Base-by-base conservation (phyloP, 495 filamentous ascomycete species). In the Penicillium lagena region DNA sequence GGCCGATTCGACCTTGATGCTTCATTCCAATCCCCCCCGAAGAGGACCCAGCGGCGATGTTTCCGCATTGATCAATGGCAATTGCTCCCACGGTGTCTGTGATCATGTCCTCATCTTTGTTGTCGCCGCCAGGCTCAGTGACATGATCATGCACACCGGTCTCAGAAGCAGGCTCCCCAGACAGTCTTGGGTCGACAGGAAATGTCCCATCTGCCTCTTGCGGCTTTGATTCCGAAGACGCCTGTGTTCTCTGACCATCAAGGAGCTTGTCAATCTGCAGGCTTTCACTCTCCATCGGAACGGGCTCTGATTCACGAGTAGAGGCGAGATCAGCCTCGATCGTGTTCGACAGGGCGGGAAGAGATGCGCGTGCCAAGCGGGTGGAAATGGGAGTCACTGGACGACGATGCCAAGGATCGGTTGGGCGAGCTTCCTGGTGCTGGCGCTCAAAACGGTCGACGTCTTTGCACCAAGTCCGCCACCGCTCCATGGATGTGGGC, bases 1-100 rank as follows among this genome's bases (percentile, higher is more conserved):
- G 93, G 3, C 93, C 93, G 54, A 95, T 75, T 35, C 93, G 82
- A 17, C 93, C 93, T 37, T 79, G 76, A 64, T 93, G 89, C 55
- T 98, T 98, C 90, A 98, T 95, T 12, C 94, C 94, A 50, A 97
- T 97, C 7, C 93, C 93, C n/a, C 93, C 93, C 37, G 93, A 98
- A 7, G 93, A 97, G 3, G 94, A 95, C n/a, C 87, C 93, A 8
- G 91, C 93, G 6, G 93, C 94, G 58, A 98, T 95, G 38, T 85
- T 83, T 13, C 93, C 93, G 33, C 72, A 79, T 15, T 70, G 68
- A 54, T 98, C 93, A 46, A 98, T 79, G 35, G 90, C 94, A 52
- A 98, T 93, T 13, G 89, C 94, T 8, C 93, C 93, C 31, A 98
- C 87, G 3, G 93, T 98, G 66, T 98, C 93, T 4, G 84, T 94